Conservation (phyloP, 2,329 filamentous ascomycete genomes). For the Ceratocystis papillata region DNA sequence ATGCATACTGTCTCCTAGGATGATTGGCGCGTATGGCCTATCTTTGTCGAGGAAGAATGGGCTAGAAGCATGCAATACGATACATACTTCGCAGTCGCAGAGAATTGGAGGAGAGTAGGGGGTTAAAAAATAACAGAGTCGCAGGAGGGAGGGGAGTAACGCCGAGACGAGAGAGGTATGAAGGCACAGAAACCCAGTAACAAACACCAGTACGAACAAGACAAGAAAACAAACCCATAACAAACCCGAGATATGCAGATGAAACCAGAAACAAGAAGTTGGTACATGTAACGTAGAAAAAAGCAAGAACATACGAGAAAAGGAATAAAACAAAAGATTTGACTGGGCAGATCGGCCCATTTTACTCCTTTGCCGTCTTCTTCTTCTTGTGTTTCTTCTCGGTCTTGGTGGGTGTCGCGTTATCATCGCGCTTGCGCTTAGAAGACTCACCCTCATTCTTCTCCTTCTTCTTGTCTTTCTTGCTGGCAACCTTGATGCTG, state of each 20-base stretch:
- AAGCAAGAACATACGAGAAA: constrained; percentile 19
- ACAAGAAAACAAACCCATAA: constrained; percentile 22
- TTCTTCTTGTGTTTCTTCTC: constrained; percentile 46
- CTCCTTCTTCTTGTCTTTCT: constrained; percentile 66
- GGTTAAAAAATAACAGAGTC: constrained; percentile 3
- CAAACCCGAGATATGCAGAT: constrained; percentile 24
- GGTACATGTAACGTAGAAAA: constrained; percentile 22
- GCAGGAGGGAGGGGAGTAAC: constrained; percentile 9
- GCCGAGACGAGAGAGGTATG: constrained; percentile 8
- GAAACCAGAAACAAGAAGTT: constrained; percentile 23
- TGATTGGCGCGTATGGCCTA: neutral
- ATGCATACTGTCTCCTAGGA: constrained; percentile 13
- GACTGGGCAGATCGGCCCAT: neutral
- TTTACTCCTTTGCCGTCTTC: constrained; percentile 30
- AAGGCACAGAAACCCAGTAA: constrained; percentile 15
- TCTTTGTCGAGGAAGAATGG: constrained; percentile 3
- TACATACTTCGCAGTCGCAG: constrained; percentile 3
- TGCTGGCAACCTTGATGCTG: constrained; percentile 56
- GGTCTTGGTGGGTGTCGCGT: constrained; percentile 41
- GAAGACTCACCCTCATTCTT: constrained; percentile 38
- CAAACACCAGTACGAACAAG: constrained; percentile 14
- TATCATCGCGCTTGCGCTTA: constrained; percentile 59
- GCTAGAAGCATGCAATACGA: neutral
- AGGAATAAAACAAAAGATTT: constrained; percentile 12
- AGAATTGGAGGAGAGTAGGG: constrained; percentile 1